Conservation (phyloP, 169 alveolate genomes). For the Cryptosporidium ubiquitum region DNA sequence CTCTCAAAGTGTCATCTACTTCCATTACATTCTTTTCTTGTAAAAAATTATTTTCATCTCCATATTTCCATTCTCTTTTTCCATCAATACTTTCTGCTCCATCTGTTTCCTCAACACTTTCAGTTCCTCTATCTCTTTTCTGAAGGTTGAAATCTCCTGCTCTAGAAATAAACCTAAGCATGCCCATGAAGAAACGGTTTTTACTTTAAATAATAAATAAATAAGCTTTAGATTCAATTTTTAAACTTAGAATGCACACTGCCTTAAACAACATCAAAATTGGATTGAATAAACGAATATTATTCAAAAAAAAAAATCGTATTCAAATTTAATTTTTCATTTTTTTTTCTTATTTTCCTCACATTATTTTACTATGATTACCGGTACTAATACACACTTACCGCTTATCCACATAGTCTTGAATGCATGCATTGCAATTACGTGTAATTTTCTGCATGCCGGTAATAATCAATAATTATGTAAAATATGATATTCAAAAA, state of each 20-base stretch:
- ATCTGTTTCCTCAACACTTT: too few species aligned
- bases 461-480: neutral
- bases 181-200: neutral
- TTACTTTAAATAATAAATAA: too few species aligned
- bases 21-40: neutral
- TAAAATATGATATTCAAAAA: neutral
- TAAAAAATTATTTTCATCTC: neutral
- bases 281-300: too few species aligned
- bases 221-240: too few species aligned
- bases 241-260: too few species aligned
- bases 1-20: constrained; percentile 29
- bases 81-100: neutral
- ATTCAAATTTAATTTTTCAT: neutral
- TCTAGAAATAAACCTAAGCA: neutral
- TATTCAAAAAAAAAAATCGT: neutral
- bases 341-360: neutral
- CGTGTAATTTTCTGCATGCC: neutral
- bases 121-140: neutral
- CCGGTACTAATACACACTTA: neutral
- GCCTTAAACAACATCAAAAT: too few species aligned
- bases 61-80: neutral
- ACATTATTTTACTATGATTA: neutral
- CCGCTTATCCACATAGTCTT: neutral
- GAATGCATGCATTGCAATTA: constrained; percentile 28
- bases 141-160: neutral